Evolutionary conservation across 371 early-diverging fungal species (phyloP), one percentile per base, ranked within the genome.

Genomic region (Chytridium lagenaria): DNA sequence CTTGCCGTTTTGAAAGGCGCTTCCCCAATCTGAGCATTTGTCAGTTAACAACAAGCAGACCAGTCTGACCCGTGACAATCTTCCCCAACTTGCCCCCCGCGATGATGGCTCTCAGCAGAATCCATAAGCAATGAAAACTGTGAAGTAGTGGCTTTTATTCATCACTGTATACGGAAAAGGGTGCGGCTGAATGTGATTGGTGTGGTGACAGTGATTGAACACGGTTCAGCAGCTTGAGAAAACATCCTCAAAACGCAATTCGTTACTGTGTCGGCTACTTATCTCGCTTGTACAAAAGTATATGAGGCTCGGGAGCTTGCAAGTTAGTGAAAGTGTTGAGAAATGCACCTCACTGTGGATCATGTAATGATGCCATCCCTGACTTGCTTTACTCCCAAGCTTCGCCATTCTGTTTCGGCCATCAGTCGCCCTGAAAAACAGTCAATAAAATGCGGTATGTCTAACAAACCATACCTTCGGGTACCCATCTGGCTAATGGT

Each of bases 311-410:
- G 26, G 95, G 95, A n/a, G 39, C 80, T 74, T 28, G 7, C 12
- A 7, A 15, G 34, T 49, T 7, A 51, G 22, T 2, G 2, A 2
- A 33, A 31, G 7, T 26, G 51, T 7, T 51, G 19, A 3, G 2
- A 31, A 22, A 59, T 37, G 30, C 15, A 28, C 30, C 68, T n/a
- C 37, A 69, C 70, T 40, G 39, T 76, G 75, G 31, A 79, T 64
- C 73, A 72, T 36, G 52, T 79, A 79, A 55, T 79, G 79, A 12
- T 40, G 55, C 95, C 95, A 95, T 0, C 95, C 95, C 23, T 78
- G 81, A 40, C 93, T 92, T 95, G 95, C 67, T 80, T 86, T 26
- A 95, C 88, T n/a, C 95, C 96, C n/a, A 92, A 77, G 15, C 80
- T 78, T 52, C 92, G 77, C 92, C 95, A 95, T 75, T 95, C 93